These are phyloP conservation scores for Capniomyces stellatus DNA, from an alignment of 371 early-diverging fungal genomes.

Conservation along the genomic window DNA sequence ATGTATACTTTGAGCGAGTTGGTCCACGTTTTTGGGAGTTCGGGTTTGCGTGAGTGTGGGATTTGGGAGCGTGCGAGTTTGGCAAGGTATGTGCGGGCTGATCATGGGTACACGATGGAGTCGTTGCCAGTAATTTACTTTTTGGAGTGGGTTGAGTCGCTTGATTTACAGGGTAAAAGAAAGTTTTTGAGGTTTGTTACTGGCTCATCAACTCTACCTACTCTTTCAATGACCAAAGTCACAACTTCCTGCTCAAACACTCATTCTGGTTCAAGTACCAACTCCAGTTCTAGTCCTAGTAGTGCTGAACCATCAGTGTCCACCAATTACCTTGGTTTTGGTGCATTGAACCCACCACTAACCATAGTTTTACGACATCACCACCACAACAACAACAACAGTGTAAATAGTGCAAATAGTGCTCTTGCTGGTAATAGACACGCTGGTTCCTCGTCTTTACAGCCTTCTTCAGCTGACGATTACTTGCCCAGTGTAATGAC, in stretches of 20 bases:
- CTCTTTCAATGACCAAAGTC: no score
- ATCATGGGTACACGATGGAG: conserved; percentile 67
- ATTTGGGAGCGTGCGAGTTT: conserved; percentile 64
- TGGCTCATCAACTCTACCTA: conserved; percentile 45
- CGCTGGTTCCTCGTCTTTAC: conserved; percentile 8
- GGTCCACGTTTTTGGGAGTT: conserved; percentile 38
- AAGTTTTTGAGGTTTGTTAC: conserved; percentile 78
- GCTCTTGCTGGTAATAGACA: not conserved
- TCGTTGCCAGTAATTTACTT: conserved; percentile 49
- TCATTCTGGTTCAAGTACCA: not conserved
- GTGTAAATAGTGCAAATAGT: no score
- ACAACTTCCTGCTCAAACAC: not conserved
- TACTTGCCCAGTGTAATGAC: conserved; percentile 92
- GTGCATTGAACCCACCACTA: conserved; percentile 57
- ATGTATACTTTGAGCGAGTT: conserved; percentile 56
- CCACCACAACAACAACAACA: no score
- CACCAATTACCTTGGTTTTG: conserved; percentile 37
- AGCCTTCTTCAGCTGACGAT: conserved; percentile 50
- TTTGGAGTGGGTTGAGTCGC: conserved; percentile 41
- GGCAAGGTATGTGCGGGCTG: conserved; percentile 52
- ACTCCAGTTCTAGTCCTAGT: not conserved
- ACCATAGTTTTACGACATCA: conserved; percentile 45
- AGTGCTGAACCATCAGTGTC: not conserved
- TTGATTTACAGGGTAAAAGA: conserved; percentile 41
- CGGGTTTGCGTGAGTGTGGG: conserved; percentile 29